phyloP scores from a whole-genome alignment of 371 early-diverging fungal species.

The Syncephalastrum racemosum region DNA sequence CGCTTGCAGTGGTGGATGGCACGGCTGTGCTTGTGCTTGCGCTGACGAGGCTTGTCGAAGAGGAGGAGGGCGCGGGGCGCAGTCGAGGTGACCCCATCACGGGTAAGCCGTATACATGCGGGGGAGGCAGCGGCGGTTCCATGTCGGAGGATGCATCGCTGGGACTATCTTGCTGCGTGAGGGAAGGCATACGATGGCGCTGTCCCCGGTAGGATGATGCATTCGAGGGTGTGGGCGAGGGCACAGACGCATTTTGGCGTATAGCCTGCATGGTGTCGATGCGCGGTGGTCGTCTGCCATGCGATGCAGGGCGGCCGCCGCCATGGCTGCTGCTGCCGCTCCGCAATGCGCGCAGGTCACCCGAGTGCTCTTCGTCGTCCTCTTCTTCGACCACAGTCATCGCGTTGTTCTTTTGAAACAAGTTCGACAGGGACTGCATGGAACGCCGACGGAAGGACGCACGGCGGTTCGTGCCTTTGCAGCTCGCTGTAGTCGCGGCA shows the following conservation, averaged over 20 bases:
- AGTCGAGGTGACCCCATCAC: constrained; percentile 7
- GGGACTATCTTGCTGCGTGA: neutral
- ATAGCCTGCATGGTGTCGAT: no score
- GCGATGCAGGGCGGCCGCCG: no score
- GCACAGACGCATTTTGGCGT: no score
- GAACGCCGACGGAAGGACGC: constrained; percentile 33
- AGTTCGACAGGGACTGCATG: constrained; percentile 31
- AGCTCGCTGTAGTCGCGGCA: constrained; percentile 12
- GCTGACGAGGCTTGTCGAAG: constrained; percentile 27
- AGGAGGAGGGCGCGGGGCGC: constrained; percentile 26
- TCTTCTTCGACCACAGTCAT: constrained; percentile 20
- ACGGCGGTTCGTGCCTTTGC: constrained; percentile 2
- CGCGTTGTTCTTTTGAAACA: constrained; percentile 30
- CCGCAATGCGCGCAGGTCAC: no score
- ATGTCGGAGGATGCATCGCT: constrained; percentile 3
- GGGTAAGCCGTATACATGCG: constrained; percentile 1
- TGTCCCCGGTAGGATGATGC: neutral
- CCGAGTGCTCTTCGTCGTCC: constrained; percentile 6
- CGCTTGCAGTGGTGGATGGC: neutral
- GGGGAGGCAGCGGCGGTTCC: no score
- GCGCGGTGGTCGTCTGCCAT: no score
- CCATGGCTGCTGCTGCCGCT: no score
- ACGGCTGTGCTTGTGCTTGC: constrained; percentile 3
- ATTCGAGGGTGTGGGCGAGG: constrained; percentile 3
- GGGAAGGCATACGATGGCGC: neutral